A percentile compares a stretch with the other conserved stretches of the same genome.
Conservation (phyloP, 495 filamentous ascomycete species). For the Penicillium roqueforti region DNA sequence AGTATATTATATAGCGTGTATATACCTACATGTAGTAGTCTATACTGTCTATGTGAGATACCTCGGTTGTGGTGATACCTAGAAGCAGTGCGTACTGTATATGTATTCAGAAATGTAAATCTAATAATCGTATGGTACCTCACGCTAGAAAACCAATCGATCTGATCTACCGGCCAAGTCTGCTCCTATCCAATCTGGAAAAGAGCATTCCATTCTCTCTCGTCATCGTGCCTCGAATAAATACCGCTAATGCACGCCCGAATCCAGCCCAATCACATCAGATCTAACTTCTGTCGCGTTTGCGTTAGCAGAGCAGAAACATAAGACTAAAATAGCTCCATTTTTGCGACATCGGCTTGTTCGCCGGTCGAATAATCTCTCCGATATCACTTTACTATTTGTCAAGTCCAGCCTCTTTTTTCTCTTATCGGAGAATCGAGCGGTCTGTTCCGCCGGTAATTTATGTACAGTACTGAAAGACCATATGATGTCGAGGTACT, state of each 20-base stretch:
- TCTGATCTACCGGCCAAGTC: conserved; percentile 10
- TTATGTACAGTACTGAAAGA: not conserved
- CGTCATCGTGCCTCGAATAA: conserved; percentile 3
- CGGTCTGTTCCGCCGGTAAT: conserved; percentile 5
- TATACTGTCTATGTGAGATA: no score
- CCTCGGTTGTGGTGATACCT: not conserved
- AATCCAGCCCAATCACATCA: conserved; percentile 24
- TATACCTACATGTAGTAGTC: no score
- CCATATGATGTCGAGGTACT: no score
- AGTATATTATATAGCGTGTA: not conserved
- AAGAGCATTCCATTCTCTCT: not conserved
- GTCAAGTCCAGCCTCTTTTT: not conserved
- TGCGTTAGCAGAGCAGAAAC: conserved; percentile 11
- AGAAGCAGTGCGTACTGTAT: not conserved
- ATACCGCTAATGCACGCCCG: conserved; percentile 27
- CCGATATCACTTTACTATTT: conserved; percentile 10
- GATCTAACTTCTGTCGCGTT: conserved; percentile 24
- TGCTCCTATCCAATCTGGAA: conserved; percentile 9
- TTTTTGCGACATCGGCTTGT: conserved; percentile 18
- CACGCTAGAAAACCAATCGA: conserved; percentile 1
- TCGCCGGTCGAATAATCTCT: conserved; percentile 17
- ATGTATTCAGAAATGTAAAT: no score
- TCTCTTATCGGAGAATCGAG: conserved; percentile 15
- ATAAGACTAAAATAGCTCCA: conserved; percentile 12
- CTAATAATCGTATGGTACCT: no score